A percentile compares a stretch with the other conserved stretches of the same genome.
phyloP scores from a whole-genome alignment of 2,329 filamentous ascomycete genomes.

The Fusarium temperatum region DNA sequence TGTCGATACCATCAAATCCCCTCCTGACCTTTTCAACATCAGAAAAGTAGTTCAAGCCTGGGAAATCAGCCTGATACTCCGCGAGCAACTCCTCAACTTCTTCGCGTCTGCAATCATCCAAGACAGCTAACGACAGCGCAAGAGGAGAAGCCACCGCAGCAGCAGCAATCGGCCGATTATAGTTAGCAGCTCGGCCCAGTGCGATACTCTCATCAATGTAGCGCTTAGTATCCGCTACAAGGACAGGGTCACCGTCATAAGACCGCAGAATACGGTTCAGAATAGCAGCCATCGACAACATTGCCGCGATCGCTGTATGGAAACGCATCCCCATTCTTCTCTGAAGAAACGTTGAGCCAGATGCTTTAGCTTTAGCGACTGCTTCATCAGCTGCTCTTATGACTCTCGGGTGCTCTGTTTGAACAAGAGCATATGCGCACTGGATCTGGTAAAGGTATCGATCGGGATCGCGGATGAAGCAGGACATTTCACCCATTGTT shows the following conservation, averaged over 20 bases:
- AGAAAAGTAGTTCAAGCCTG: not conserved
- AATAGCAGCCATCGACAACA: not conserved
- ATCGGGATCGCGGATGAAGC: not conserved
- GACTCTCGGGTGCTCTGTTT: not conserved
- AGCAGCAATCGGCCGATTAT: constrained; percentile 7
- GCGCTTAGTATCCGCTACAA: not conserved
- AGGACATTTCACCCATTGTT: not conserved
- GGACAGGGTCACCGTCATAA: not conserved
- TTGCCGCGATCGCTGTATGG: not conserved
- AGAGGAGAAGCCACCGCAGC: not conserved
- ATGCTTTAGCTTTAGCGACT: not conserved
- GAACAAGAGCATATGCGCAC: not conserved
- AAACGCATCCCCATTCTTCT: not conserved
- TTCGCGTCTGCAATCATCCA: not conserved
- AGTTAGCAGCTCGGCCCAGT: not conserved
- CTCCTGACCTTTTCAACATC: not conserved
- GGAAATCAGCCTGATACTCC: constrained; percentile 10
- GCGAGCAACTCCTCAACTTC: not conserved
- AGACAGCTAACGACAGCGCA: not conserved
- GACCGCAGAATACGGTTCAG: not conserved
- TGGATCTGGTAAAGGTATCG: constrained; percentile 9
- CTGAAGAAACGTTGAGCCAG: not conserved
- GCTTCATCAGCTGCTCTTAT: not conserved
- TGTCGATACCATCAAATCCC: not conserved
- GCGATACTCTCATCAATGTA: not conserved